Evolutionary conservation across 2,329 filamentous ascomycete species (phyloP), one percentile per base, ranked within the genome.

Genomic region (Aspergillus ustus): DNA sequence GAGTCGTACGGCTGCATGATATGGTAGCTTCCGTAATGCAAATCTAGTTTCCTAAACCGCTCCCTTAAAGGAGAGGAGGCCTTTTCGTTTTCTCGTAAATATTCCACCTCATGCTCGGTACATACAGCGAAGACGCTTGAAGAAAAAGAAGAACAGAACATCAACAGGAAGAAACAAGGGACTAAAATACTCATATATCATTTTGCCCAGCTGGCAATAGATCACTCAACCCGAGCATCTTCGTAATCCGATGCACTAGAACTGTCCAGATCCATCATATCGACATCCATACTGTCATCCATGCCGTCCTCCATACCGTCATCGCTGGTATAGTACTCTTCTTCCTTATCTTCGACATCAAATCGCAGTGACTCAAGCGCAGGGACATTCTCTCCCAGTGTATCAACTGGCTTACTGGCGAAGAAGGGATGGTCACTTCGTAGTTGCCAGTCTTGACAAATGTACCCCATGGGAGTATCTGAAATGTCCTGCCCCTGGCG

Each of bases 381-480:
- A 20, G 20, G 45, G 7, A 28, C 31, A 45, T 40, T 53, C 8
- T 34, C 59, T 8, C 37, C n/a, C 4, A 20, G 37, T 7, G 4
- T 13, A 1, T 49, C 45, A 40, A 37, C 13, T 0, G 25, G 17
- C 15, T n/a, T 63, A 9, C 57, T 17, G 17, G 43, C 25, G 28
- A 74, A 75, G 61, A 75, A 75, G 1, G 87, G 67, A 57, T 73
- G 72, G 13, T 69, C 67, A 43, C 58, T 40, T 8, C 63, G 65
- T 2, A 76, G 63, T 17, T 53, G 52, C 62, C 69, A 69, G 0
- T 72, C 70, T 9, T 72, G 70, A 57, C 72, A 75, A 1, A 78
- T 57, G 44, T 75, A 73, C 0, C 75, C 75, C 71, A 77, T 76
- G 1, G 73, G 73, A 0, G 75, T 77, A 52, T 76, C 68, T 0